phyloP scores from a whole-genome alignment of 169 alveolate species.

The Plasmodium relictum region DNA sequence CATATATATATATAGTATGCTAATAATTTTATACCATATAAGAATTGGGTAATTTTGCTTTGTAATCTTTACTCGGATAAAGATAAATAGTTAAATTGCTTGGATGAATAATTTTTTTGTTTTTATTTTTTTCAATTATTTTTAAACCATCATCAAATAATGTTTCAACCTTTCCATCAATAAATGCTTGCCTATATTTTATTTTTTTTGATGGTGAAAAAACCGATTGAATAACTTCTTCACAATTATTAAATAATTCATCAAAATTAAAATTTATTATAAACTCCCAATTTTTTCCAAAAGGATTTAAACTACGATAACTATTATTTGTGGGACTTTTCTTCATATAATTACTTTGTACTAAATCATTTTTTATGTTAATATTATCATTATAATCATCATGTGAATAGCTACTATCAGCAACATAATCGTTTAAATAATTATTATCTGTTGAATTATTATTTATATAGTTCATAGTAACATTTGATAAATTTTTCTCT shows the following conservation, averaged over 20 bases:
- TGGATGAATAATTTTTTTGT: slow-evolving; percentile 73
- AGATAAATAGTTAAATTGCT: slow-evolving; percentile 51
- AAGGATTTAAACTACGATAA: slow-evolving; percentile 34
- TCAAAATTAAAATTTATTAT: slow-evolving; percentile 71
- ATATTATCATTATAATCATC: not conserved
- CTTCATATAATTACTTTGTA: not conserved
- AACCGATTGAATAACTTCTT: slow-evolving; percentile 70
- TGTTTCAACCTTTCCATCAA: slow-evolving; percentile 77
- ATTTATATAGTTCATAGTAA: not conserved
- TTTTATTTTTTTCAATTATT: slow-evolving; percentile 76
- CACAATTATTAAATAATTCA: slow-evolving; percentile 69
- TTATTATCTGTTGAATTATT: slow-evolving; percentile 7
- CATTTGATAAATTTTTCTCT: too few species aligned
- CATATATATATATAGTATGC: not conserved
- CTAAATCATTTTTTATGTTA: not conserved
- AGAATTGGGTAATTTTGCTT: slow-evolving; percentile 61
- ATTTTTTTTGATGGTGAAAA: slow-evolving; percentile 66
- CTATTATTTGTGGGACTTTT: not conserved
- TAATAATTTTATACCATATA: slow-evolving; percentile 34
- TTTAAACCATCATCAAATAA: slow-evolving; percentile 76
- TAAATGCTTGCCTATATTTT: slow-evolving; percentile 77
- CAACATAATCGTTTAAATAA: too few species aligned
- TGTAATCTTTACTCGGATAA: slow-evolving; percentile 70
- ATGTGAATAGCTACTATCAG: too few species aligned
- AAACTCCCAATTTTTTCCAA: slow-evolving; percentile 74